Percentiles rank a stretch among this genome's conserved stretches.
phyloP scores from a whole-genome alignment of 1,284 basidiomycete genomes.

The Ganoderma leucocontextum region DNA sequence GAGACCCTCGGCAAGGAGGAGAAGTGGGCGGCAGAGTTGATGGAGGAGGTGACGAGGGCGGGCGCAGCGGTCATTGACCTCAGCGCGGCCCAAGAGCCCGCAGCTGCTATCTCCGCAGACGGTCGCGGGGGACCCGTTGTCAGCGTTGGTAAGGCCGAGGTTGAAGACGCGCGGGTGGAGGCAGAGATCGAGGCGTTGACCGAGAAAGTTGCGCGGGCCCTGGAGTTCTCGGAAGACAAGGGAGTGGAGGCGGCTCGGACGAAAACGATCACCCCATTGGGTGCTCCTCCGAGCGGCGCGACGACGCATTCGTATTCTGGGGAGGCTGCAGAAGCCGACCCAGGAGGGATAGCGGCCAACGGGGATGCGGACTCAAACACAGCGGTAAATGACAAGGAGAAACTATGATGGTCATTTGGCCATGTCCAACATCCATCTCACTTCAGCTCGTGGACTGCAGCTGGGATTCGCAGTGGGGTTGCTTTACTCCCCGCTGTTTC shows the following conservation, averaged over 20 bases:
- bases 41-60: conserved; percentile 2
- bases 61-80: conserved; percentile 11
- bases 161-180: conserved; percentile 20
- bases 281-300: not conserved
- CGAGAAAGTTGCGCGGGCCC: conserved; percentile 22
- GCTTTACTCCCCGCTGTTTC: not conserved
- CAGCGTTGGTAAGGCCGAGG: conserved; percentile 5
- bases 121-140: conserved; percentile 14
- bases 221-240: conserved; percentile 25
- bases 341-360: not conserved
- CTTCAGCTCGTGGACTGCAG: not conserved
- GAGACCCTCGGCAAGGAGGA: conserved; percentile 12
- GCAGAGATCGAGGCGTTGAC: conserved; percentile 24
- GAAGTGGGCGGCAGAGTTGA: conserved; percentile 1
- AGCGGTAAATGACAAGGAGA: conserved; percentile 20
- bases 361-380: conserved; percentile 5
- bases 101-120: not conserved
- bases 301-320: not conserved
- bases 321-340: not conserved
- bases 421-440: not conserved
- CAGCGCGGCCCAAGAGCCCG: conserved; percentile 3
- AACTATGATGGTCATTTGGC: conserved; percentile 6
- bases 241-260: conserved; percentile 8
- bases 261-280: conserved; percentile 13
- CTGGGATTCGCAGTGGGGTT: not conserved